Conservation (phyloP, 83 land plant genomes). For the Diphasiastrum complanatum region DNA sequence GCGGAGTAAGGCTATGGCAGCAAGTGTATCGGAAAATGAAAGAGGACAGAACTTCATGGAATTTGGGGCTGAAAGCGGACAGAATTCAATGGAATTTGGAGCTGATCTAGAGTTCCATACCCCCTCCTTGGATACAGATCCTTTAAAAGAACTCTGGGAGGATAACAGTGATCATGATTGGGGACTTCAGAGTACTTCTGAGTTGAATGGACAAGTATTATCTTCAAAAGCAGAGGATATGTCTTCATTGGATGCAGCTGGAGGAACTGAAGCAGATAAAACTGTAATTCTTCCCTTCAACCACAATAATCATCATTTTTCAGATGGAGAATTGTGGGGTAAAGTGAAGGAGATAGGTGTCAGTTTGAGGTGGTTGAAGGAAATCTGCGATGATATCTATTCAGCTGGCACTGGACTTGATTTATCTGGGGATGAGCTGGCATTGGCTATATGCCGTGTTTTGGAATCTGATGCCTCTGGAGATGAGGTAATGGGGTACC, state of each 20-base stretch:
- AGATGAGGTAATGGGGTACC: constrained; percentile 59
- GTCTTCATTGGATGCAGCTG: background rate
- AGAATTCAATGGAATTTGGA: constrained; percentile 53
- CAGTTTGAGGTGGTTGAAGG: constrained; percentile 67
- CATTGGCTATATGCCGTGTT: constrained; percentile 70
- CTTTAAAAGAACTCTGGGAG: constrained; percentile 36
- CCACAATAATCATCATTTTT: background rate
- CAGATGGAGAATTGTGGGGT: constrained; percentile 7
- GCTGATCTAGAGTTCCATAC: constrained; percentile 47
- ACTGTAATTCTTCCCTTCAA: too few relatives aligned
- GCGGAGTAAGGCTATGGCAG: constrained; percentile 1
- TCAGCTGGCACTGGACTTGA: constrained; percentile 41
- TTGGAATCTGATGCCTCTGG: constrained; percentile 76
- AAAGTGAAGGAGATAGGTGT: constrained; percentile 19
- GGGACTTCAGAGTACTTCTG: constrained; percentile 8
- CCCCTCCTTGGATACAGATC: constrained; percentile 42
- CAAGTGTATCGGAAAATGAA: background rate
- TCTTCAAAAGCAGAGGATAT: background rate
- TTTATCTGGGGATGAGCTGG: constrained; percentile 78
- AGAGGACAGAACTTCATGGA: background rate
- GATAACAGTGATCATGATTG: constrained; percentile 24
- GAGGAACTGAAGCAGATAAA: background rate
- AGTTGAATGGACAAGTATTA: constrained; percentile 6
- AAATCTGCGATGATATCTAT: constrained; percentile 55
- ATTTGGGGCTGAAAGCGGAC: constrained; percentile 10